Evolutionary conservation across 306 rosid species (phyloP), one percentile per base, ranked within the genome.

Genomic region (Fagus sylvatica): DNA sequence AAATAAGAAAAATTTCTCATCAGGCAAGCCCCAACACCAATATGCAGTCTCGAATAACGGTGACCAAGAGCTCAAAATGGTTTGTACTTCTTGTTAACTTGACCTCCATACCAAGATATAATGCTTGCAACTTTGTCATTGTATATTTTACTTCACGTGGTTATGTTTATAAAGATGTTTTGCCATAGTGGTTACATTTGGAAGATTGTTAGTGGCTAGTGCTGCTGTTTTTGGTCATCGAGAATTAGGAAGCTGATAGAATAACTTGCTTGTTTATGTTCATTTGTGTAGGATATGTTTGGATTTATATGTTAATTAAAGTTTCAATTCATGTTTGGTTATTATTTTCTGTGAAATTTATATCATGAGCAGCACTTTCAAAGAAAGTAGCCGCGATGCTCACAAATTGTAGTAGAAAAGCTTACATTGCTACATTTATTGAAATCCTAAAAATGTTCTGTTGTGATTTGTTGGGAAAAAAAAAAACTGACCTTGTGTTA

Each of bases 31-130:
- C 69, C 92, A 84, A 53, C 74, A 80, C 73, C 82, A 74, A 69
- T 78, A 76, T 56, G 74, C 86, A 55, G 75, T 82, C 77, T 78
- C 88, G 36, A 88, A 73, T 57, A 65, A 37, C 72, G 89, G 73
- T 69, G 98, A 89, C 75, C 89, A 88, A 83, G 95, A 94, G 71
- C 87, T 89, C 82, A 92, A 94, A 84, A 87, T 94, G 97, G 98
- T 91, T 61, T 40, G 89, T 76, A 59, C 46, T 4, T 13, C 51
- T 53, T 13, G 53, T 53, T 64, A 5, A 30, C 28, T 37, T 78
- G 59, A 60, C 55, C 68, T 49, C 1, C 73, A 51, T 53, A 5
- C 54, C 61, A 68, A 39, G 57, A 19, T 72, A 42, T 28, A 6
- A 5, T 73, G 69, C 33, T 17, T 68, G 39, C 28, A 49, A 37